A percentile compares a stretch with the other conserved stretches of the same genome.
Conservation (phyloP, 495 filamentous ascomycete species). For the Tuber magnatum region DNA sequence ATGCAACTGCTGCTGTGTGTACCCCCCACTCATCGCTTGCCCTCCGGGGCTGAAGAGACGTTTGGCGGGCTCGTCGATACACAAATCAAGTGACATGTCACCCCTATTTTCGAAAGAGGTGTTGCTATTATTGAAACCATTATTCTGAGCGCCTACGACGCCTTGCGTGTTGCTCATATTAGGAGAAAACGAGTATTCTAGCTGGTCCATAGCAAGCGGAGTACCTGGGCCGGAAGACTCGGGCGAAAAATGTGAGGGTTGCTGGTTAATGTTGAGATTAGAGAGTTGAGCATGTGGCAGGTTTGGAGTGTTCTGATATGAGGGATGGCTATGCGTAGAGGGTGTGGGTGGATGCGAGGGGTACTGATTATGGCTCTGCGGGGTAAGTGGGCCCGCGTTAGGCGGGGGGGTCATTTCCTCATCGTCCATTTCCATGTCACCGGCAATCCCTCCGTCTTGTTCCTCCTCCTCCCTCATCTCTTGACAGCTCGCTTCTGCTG, state of each 20-base stretch:
- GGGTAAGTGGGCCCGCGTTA: conserved; percentile 50
- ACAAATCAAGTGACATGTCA: conserved; percentile 58
- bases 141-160: conserved; percentile 43
- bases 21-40: conserved; percentile 53
- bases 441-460: conserved; percentile 44
- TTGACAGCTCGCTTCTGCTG: conserved; percentile 13
- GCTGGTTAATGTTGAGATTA: conserved; percentile 56
- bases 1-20: conserved; percentile 33
- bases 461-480: conserved; percentile 33
- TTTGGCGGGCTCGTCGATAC: conserved; percentile 94
- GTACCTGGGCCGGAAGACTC: conserved; percentile 70
- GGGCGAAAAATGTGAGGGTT: conserved; percentile 61
- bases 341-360: conserved; percentile 83
- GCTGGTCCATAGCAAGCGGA: conserved; percentile 53
- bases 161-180: conserved; percentile 43
- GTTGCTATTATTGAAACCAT: conserved; percentile 28
- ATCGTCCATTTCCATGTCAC: conserved; percentile 95
- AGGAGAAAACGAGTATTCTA: conserved; percentile 39
- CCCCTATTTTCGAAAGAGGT: conserved; percentile 21
- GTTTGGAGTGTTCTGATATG: conserved; percentile 85
- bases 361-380: conserved; percentile 58
- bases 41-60: conserved; percentile 80
- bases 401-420: conserved; percentile 54
- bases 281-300: conserved; percentile 98
- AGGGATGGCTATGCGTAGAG: conserved; percentile 56